phyloP scores from a whole-genome alignment of 2,329 filamentous ascomycete species.

The Epichloe glyceriae region DNA sequence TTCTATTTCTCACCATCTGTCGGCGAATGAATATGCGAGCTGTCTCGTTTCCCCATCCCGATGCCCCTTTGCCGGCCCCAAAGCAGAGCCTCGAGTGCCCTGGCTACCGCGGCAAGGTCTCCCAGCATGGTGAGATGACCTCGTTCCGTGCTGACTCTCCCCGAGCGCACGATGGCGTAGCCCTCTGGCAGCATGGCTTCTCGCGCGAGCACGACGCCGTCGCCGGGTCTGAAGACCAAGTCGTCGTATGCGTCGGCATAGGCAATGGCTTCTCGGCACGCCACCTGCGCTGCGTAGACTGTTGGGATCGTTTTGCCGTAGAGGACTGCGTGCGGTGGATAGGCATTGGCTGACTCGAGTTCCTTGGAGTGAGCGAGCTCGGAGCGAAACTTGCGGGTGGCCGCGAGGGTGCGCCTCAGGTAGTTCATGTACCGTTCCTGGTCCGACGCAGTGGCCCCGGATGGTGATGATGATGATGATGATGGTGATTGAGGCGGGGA shows the following conservation, averaged over 20 bases:
- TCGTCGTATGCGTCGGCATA: constrained; percentile 73
- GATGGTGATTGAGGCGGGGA: constrained; percentile 11
- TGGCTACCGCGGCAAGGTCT: constrained; percentile 69
- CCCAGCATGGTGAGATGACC: constrained; percentile 82
- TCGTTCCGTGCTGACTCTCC: constrained; percentile 65
- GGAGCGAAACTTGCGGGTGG: constrained; percentile 61
- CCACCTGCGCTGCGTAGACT: constrained; percentile 67
- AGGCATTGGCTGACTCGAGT: constrained; percentile 53
- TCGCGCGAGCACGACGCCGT: constrained; percentile 76
- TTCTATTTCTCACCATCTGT: no score
- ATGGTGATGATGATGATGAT: background rate
- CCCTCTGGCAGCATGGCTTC: constrained; percentile 77
- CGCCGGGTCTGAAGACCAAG: constrained; percentile 72
- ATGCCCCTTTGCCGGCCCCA: constrained; percentile 59
- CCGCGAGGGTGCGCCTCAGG: constrained; percentile 58
- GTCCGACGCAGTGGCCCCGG: constrained; percentile 10
- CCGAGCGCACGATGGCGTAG: constrained; percentile 60
- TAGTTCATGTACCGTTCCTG: constrained; percentile 41
- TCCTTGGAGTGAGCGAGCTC: constrained; percentile 51
- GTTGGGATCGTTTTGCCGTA: constrained; percentile 83
- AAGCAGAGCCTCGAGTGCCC: constrained; percentile 55
- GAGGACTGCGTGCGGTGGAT: constrained; percentile 71
- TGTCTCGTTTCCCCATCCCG: constrained; percentile 38
- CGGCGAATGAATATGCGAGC: background rate
- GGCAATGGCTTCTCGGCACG: constrained; percentile 59